Conservation (phyloP, 441 rosid species). For the Erodium moschatum region DNA sequence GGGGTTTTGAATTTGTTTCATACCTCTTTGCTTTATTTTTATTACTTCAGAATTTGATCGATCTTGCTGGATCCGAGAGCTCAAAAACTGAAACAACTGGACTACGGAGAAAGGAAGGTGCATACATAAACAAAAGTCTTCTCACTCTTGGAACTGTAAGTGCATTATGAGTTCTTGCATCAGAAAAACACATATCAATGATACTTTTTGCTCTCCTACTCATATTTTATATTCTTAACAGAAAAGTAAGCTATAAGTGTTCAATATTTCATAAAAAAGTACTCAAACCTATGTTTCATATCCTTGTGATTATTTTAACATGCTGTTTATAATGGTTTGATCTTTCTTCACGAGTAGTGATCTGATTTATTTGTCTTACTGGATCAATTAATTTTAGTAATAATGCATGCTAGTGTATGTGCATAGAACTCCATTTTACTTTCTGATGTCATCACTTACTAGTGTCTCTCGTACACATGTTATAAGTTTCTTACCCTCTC, state of each 20-base stretch:
- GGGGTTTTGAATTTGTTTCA: conserved; percentile 16
- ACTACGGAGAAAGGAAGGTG: conserved; percentile 92
- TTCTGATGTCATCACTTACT: background rate
- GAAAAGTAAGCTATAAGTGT: no score
- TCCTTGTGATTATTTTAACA: background rate
- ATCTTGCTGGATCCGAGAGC: conserved; percentile 99
- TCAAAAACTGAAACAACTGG: conserved; percentile 99
- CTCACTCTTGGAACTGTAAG: conserved; percentile 97
- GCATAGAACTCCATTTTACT: background rate
- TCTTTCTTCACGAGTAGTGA: background rate
- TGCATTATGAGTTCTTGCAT: conserved; percentile 17
- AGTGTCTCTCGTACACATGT: background rate
- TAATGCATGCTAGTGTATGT: background rate
- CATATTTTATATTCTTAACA: background rate
- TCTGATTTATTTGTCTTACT: background rate
- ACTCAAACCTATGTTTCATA: background rate
- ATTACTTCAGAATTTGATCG: conserved; percentile 72
- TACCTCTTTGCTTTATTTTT: conserved; percentile 10
- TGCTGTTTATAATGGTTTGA: background rate
- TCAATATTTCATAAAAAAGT: background rate
- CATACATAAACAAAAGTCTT: conserved; percentile 98
- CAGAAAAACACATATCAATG: background rate
- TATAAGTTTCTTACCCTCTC: background rate
- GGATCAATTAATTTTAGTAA: background rate
- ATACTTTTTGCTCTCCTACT: background rate